phyloP scores from a whole-genome alignment of 139 green algal species.

The Micractinium conductrix region DNA sequence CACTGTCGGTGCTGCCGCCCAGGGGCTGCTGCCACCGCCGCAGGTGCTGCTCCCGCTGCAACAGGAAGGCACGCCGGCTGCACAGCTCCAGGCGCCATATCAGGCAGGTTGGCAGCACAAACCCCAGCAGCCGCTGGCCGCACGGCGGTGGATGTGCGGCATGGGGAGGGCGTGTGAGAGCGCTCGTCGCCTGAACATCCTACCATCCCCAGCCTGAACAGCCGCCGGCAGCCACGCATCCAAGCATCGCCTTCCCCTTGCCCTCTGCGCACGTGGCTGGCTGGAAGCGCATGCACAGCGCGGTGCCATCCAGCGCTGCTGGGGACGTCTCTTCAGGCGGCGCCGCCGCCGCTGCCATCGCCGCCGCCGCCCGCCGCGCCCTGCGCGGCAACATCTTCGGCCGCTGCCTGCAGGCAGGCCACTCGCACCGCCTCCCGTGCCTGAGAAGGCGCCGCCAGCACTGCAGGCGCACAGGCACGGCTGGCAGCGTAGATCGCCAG shows the following conservation, averaged over 20 bases:
- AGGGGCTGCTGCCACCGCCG: not conserved
- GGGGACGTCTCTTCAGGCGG: not conserved
- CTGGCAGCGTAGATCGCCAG: not conserved
- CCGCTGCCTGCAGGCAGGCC: not conserved
- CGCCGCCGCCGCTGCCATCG: not conserved
- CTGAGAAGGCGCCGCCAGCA: not conserved
- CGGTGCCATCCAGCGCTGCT: not conserved
- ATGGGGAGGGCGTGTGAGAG: no score
- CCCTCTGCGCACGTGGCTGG: not conserved
- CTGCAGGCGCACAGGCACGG: not conserved
- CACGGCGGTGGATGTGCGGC: not conserved
- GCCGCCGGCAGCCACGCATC: no score
- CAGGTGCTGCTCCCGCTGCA: not conserved
- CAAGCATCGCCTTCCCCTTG: no score
- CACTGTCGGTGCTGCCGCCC: not conserved
- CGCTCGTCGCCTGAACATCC: no score
- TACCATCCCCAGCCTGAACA: no score
- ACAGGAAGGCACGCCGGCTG: not conserved
- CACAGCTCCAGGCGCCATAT: constrained; percentile 14
- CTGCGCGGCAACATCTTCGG: no score
- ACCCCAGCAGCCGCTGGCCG: constrained; percentile 24
- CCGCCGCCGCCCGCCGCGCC: not conserved
- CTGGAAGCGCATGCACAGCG: constrained; percentile 8
- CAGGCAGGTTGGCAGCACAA: constrained; percentile 8
- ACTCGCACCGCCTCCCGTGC: not conserved